Evolutionary conservation across 768 basidiomycete genomes (phyloP), one percentile per base, ranked within the genome.

Genomic region (Boletellus ananiceps): DNA sequence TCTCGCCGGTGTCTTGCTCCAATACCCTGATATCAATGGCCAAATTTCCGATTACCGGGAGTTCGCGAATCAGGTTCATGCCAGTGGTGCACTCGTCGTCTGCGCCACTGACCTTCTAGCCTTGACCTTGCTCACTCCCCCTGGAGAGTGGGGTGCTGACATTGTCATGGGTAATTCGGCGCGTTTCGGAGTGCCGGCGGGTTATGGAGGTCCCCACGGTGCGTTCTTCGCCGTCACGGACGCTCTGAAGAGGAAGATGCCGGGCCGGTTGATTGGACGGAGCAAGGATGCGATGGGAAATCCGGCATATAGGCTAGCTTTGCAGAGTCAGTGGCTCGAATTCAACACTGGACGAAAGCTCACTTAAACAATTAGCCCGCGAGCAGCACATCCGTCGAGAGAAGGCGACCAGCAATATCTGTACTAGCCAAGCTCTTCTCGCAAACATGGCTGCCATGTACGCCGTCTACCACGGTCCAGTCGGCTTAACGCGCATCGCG

Each of bases 371-470:
- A 50, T 47, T 44, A 95, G 92, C 94, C 50, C 88, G 93, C 23
- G 93, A 96, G 66, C 94, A 95, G 69, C 93, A 96, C 62, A 96
- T 97, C 55, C 87, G 95, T 51, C 88, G 95, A 18, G 95, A 99
- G 67, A 97, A 93, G 72, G 95, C 96, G 0, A 99, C 96, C 4
- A 93, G 90, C 63, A 98, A 98, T 64, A 96, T 99, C 51, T 99
- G 96, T 66, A 99, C 96, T 6, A 91, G 89, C 57, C 94, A 99
- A 70, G 96, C 93, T 0, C 81, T 99, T 15, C 86, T 99, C 23
- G 96, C 96, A 16, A 99, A 99, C 71, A 97, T 97, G 92, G 92
- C 96, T 16, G 93, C 94, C 32, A 97, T 99, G 95, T 93, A 93
- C 63, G 93, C 93, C 6, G 82, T 97, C 18, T 98, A 96, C 67